Evolutionary conservation across 805 yeast species (phyloP), one percentile per base, ranked within the genome.

Genomic region (Ogataea henricii): DNA sequence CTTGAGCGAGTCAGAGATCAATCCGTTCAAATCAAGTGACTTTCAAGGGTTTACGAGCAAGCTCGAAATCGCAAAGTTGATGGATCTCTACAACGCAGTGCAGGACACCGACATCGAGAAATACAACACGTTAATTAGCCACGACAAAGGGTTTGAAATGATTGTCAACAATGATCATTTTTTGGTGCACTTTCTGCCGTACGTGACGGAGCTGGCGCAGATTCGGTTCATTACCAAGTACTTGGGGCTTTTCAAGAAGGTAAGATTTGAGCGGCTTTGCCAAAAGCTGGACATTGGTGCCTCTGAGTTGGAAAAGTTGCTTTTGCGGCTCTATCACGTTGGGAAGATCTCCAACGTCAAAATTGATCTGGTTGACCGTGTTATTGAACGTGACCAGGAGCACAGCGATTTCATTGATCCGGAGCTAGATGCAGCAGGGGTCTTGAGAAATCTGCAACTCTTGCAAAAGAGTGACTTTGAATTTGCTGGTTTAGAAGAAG

Each of bases 11-110:
- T 81, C 76, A 37, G 83, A 79, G 52, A 78, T 86, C 45, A 82
- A 83, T 57, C 88, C 89, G 1, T 85, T 86, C 56, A 86, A 83
- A 52, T 79, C 88, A 0, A 87, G 82, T 58, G 92, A 86, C 62
- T 82, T 87, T 45, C 69, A 67, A 47, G 67, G 69, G 7, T 65
- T 66, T 45, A 34, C 58, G 8, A 57, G 58, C 32, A 17, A 52
- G 1, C 43, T 51, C 6, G 49, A 48, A 4, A 52, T 66, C 26
- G 45, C 52, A 22, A 42, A 42, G 21, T 44, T 67, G 29, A 57
- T 66, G 60, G 49, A 58, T 17, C 18, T 67, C 9, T 67, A 63
- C 43, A 50, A 56, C 14, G 36, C 54, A n/a, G 64, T 64, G 33
- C 61, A 58, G 37, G 50, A 55, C 20, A 46, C 54, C 7, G 56